A percentile compares a stretch with the other conserved stretches of the same genome.
These are phyloP conservation scores for Clonostachys sp. DNA, from an alignment of 2,329 filamentous ascomycete genomes.

Conservation along the genomic window DNA sequence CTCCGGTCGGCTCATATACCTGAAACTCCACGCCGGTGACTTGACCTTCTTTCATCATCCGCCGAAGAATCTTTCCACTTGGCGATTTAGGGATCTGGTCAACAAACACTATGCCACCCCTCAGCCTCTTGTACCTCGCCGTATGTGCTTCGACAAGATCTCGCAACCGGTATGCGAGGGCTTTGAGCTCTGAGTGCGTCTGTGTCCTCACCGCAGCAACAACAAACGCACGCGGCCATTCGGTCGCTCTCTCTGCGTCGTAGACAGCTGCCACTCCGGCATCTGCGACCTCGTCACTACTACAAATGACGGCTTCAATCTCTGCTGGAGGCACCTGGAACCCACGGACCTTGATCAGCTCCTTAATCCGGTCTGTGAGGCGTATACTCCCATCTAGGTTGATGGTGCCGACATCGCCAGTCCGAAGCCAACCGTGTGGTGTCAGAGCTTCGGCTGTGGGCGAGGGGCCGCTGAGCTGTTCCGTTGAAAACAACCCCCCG, in stretches of 20 bases:
- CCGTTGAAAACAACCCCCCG: constrained; percentile 23
- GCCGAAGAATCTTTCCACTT: constrained; percentile 41
- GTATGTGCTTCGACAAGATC: constrained; percentile 54
- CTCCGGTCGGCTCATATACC: constrained; percentile 13
- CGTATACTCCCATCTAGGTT: constrained; percentile 50
- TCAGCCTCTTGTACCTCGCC: constrained; percentile 61
- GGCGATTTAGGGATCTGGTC: constrained; percentile 69
- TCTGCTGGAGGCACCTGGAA: constrained; percentile 57
- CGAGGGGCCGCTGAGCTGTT: constrained; percentile 3
- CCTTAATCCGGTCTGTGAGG: constrained; percentile 71
- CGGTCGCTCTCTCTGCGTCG: constrained; percentile 51
- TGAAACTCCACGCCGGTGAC: constrained; percentile 26
- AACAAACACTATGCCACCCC: constrained; percentile 66
- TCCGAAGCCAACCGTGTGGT: constrained; percentile 64
- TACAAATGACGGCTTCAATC: constrained; percentile 27
- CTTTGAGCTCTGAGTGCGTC: constrained; percentile 20
- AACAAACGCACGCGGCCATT: constrained; percentile 60
- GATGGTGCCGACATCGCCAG: constrained; percentile 63
- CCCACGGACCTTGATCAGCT: constrained; percentile 57
- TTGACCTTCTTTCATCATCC: constrained; percentile 33
- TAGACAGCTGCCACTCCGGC: constrained; percentile 60
- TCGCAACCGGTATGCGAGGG: constrained; percentile 49
- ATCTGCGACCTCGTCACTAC: constrained; percentile 48
- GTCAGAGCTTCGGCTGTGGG: constrained; percentile 30
- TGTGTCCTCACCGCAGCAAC: constrained; percentile 27